Evolutionary conservation across 192 early-diverging fungal species (phyloP), one percentile per base, ranked within the genome.

Genomic region (Coemansia sp.): DNA sequence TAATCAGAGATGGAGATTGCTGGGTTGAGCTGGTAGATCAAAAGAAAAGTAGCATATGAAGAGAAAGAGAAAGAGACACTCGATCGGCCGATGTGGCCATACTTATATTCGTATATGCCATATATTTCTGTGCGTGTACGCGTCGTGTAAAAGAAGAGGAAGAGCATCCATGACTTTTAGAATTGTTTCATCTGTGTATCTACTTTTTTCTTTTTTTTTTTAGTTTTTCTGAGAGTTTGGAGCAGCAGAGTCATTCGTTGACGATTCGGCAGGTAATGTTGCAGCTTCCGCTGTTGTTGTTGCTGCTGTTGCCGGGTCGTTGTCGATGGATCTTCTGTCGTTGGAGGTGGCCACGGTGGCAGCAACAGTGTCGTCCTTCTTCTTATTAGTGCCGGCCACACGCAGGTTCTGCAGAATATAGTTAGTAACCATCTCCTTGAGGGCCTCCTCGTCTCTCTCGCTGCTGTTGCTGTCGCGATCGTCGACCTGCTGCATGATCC

Each of bases 401-500:
- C 73, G 72, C 72, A 84, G 64, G 45, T 69, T 72, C 42, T 77
- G 67, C 70, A 84, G 49, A 59, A 84, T 71, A 41, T 76, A 77
- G 40, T 73, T 68, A 32, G 87, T 82, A 11, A 89, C 87, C 57
- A 89, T 79, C 18, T 85, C 83, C 39, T 84, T 79, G 32, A 91
- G 66, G 48, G 85, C 85, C 9, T 86, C 86, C 63, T 91, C 90
- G 61, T 87, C 84, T 9, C 9, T 54, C 23, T 54, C 52, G 52
- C 13, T 54, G 5, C 23, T 54, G 2, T 84, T 61, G 37, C 72
- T 54, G 49, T 78, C 81, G 62, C 84, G 84, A 44, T 84, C 75
- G 49, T 87, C 86, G 7, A 80, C 84, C 32, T 83, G 72, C 63
- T 85, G 68, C 81, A 89, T 85, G 56, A 91, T 86, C 60, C 75